Percentiles rank a stretch among this genome's conserved stretches.
Conservation (phyloP, 805 yeast species). For the Saturnispora diversa region DNA sequence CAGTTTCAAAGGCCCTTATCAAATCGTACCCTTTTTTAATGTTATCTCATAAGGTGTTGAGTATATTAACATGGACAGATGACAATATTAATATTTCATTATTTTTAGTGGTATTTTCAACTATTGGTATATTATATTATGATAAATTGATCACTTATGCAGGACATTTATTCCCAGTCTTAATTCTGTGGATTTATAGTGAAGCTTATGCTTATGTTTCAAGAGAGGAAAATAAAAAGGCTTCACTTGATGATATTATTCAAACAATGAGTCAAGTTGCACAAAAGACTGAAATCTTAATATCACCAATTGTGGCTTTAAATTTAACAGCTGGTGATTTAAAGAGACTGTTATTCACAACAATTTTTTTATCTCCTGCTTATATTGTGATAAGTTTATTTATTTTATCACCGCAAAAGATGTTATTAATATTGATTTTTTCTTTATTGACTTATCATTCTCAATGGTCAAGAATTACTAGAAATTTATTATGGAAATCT, state of each 20-base stretch:
- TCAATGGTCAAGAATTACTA: slow-evolving; percentile 70
- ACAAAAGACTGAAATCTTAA: slow-evolving; percentile 64
- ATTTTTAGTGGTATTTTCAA: slow-evolving; percentile 39
- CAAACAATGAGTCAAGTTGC: slow-evolving; percentile 68
- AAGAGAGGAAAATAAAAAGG: slow-evolving; percentile 52
- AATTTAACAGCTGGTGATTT: slow-evolving; percentile 73
- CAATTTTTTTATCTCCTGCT: slow-evolving; percentile 77
- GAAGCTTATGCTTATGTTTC: slow-evolving; percentile 49
- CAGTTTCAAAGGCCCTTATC: slow-evolving; percentile 75
- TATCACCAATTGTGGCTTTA: slow-evolving; percentile 70
- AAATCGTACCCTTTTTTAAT: slow-evolving; percentile 79
- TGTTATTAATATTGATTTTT: slow-evolving; percentile 51
- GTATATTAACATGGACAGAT: slow-evolving; percentile 84
- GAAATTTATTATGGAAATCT: slow-evolving; percentile 81
- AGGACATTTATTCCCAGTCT: slow-evolving; percentile 71
- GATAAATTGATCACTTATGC: slow-evolving; percentile 70
- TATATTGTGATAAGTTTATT: slow-evolving; percentile 64
- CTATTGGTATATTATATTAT: slow-evolving; percentile 62
- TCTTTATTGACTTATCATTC: slow-evolving; percentile 79
- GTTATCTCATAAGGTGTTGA: slow-evolving; percentile 58
- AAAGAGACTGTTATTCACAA: slow-evolving; percentile 71
- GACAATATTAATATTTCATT: slow-evolving; percentile 66
- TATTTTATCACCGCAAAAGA: slow-evolving; percentile 60
- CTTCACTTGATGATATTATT: slow-evolving; percentile 82
- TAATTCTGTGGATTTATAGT: slow-evolving; percentile 51